These are phyloP conservation scores for Colletotrichum lini DNA, from an alignment of 2,329 filamentous ascomycete genomes.

Conservation along the genomic window DNA sequence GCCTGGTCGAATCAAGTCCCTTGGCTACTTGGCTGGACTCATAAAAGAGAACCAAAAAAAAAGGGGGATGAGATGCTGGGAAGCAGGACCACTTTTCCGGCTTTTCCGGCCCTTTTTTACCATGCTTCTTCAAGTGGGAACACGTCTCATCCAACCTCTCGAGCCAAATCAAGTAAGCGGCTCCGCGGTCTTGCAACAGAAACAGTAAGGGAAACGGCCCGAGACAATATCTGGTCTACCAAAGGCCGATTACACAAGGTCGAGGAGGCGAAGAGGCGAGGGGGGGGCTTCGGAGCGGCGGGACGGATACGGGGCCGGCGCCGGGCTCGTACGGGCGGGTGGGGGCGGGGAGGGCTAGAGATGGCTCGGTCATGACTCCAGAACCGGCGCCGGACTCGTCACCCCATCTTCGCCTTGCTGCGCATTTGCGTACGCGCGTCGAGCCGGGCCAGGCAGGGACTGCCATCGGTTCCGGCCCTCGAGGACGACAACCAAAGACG, in stretches of 20 bases:
- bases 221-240: neutral
- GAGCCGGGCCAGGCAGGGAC: neutral
- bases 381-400: slow-evolving; percentile 35
- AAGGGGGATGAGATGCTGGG: neutral
- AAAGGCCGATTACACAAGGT: neutral
- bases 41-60: too few species aligned
- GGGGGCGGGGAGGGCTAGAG: slow-evolving; percentile 17
- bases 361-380: slow-evolving; percentile 36
- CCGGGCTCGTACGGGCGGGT: slow-evolving; percentile 18
- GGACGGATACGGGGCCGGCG: slow-evolving; percentile 14
- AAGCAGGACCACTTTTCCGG: neutral
- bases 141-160: neutral
- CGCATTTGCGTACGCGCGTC: slow-evolving; percentile 23
- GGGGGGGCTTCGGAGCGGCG: slow-evolving; percentile 9
- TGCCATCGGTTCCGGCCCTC: neutral
- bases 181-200: neutral
- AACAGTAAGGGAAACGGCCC: neutral
- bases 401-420: neutral
- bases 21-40: neutral
- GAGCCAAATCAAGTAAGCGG: neutral
- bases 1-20: neutral
- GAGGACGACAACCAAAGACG: neutral
- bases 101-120: neutral
- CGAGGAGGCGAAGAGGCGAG: neutral
- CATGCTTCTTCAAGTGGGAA: neutral